Percentiles rank a stretch among this genome's conserved stretches.
These are phyloP conservation scores for Candolleomyces aberdarensis DNA, from an alignment of 768 basidiomycete species.

Conservation along the genomic window DNA sequence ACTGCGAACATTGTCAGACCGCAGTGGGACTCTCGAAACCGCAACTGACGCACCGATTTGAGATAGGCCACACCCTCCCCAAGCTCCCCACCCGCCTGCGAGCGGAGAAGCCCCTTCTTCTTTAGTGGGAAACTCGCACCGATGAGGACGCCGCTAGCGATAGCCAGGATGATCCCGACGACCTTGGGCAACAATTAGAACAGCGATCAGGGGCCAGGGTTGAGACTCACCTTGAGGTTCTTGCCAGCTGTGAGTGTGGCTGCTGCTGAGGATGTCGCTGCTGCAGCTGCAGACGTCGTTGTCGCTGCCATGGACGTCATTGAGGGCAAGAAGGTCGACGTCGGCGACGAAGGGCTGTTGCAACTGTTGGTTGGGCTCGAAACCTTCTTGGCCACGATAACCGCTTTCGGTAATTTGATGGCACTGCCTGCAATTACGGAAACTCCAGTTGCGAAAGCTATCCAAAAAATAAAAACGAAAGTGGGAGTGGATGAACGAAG, in stretches of 20 bases:
- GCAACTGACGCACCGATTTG: conserved; percentile 67
- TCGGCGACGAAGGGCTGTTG: not conserved
- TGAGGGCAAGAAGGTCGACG: not conserved
- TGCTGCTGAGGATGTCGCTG: conserved; percentile 38
- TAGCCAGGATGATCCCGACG: conserved; percentile 74
- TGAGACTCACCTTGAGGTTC: conserved; percentile 50
- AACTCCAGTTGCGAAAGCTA: too few relatives aligned
- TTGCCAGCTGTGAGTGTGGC: conserved; percentile 33
- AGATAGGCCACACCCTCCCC: conserved; percentile 93
- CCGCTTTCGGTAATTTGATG: too few relatives aligned
- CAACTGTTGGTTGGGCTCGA: too few relatives aligned
- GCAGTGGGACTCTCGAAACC: conserved; percentile 1
- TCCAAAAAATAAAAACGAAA: too few relatives aligned
- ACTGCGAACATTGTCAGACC: conserved; percentile 36
- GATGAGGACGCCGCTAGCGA: conserved; percentile 82
- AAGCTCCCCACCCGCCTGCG: conserved; percentile 74
- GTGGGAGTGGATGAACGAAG: too few relatives aligned
- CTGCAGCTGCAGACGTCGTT: conserved; percentile 29
- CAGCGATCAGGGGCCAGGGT: not conserved
- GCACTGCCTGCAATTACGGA: too few relatives aligned
- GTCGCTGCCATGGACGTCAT: conserved; percentile 29
- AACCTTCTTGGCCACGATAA: too few relatives aligned
- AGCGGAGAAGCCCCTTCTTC: conserved; percentile 87
- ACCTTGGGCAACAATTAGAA: conserved; percentile 35
- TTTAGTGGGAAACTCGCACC: conserved; percentile 95